phyloP scores from a whole-genome alignment of 176 grass and related monocot species.

The Cenchrus americanus region DNA sequence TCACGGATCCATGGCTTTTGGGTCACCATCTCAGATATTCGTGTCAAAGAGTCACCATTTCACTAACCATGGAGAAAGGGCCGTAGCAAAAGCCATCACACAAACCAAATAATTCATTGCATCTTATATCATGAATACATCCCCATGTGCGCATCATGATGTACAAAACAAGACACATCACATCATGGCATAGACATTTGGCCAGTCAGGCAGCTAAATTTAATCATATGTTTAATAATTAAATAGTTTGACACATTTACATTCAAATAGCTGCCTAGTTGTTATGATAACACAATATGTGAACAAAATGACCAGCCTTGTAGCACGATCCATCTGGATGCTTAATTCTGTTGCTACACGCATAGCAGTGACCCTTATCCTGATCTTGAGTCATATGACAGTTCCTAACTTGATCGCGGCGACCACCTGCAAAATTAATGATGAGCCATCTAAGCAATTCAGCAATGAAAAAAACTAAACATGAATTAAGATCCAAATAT shows the following conservation, averaged over 20 bases:
- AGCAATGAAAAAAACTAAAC: background rate
- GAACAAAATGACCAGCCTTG: constrained; percentile 7
- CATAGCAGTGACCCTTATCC: background rate
- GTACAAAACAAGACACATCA: background rate
- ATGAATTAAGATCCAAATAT: background rate
- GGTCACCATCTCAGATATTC: too few relatives aligned
- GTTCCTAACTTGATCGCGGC: background rate
- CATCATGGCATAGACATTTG: background rate
- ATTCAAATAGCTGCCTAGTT: background rate
- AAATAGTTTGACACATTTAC: background rate
- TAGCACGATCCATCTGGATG: background rate
- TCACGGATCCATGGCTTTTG: too few relatives aligned
- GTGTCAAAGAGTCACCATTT: too few relatives aligned
- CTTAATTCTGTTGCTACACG: background rate
- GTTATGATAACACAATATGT: background rate
- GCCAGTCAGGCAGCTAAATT: background rate
- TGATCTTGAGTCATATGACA: background rate
- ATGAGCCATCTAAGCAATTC: background rate
- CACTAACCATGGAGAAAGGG: too few relatives aligned
- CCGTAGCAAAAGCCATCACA: too few relatives aligned
- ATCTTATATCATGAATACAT: background rate
- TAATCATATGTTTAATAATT: background rate
- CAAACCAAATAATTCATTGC: too few relatives aligned
- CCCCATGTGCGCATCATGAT: background rate
- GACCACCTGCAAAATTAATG: constrained; percentile 6